These are phyloP conservation scores for Chimonanthus praecox DNA, from an alignment of 164 flowering plant genomes.

Conservation along the genomic window DNA sequence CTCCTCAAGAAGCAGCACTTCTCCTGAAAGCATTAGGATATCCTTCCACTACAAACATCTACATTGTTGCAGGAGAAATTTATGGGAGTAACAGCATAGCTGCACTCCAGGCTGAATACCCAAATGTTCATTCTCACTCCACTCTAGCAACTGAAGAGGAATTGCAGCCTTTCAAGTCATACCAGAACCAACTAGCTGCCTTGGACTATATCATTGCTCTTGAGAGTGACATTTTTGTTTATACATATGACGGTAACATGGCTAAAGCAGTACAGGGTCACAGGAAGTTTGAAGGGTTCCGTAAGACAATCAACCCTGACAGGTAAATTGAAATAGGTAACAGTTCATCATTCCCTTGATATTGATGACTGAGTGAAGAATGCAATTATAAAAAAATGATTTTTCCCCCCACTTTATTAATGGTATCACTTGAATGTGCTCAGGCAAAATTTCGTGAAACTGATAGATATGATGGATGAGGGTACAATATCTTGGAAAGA, in stretches of 20 bases:
- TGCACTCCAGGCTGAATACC: constrained; percentile 52
- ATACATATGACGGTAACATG: constrained; percentile 95
- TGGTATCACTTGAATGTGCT: constrained; percentile 3
- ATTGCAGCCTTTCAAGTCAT: constrained; percentile 45
- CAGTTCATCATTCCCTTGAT: not conserved
- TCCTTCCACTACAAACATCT: constrained; percentile 67
- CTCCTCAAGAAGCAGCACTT: constrained; percentile 84
- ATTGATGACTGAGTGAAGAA: not conserved
- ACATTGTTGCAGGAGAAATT: constrained; percentile 88
- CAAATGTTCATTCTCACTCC: constrained; percentile 66
- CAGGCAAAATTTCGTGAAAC: constrained; percentile 59
- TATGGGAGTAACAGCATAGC: constrained; percentile 62
- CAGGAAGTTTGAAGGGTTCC: constrained; percentile 90
- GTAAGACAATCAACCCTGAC: constrained; percentile 76
- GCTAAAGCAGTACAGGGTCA: constrained; percentile 98
- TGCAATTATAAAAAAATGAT: not conserved
- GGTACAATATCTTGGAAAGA: constrained; percentile 50
- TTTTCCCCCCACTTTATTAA: not conserved
- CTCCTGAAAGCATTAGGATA: constrained; percentile 91
- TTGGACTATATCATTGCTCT: constrained; percentile 79
- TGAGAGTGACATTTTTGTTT: constrained; percentile 95
- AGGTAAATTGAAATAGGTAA: constrained; percentile 30
- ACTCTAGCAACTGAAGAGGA: constrained; percentile 72
- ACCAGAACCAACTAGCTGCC: constrained; percentile 88
- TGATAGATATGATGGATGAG: constrained; percentile 59